phyloP scores from a whole-genome alignment of 768 basidiomycete genomes.

The Austroboletus festivus region DNA sequence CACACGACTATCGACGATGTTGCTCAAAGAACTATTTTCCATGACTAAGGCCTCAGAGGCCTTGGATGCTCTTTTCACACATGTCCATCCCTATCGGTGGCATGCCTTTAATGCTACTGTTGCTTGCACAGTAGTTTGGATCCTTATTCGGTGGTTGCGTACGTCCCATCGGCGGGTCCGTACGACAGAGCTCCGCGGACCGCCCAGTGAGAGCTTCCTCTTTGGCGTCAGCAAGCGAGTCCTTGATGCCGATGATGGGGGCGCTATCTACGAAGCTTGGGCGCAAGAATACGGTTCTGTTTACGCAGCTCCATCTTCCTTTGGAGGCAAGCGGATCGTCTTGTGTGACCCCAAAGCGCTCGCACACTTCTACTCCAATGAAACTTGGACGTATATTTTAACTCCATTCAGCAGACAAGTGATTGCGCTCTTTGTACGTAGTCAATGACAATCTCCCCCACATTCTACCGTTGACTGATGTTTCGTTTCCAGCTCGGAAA shows the following conservation, averaged over 20 bases:
- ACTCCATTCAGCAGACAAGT: constrained; percentile 14
- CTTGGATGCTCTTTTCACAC: not conserved
- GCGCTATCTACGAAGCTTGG: constrained; percentile 13
- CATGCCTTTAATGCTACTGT: not conserved
- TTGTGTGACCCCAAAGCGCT: constrained; percentile 38
- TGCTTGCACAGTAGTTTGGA: not conserved
- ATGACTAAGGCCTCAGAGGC: not conserved
- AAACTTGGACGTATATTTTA: constrained; percentile 37
- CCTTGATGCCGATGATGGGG: not conserved
- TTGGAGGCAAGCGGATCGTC: constrained; percentile 5
- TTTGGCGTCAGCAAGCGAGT: constrained; percentile 7
- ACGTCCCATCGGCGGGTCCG: constrained; percentile 29
- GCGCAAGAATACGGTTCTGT: constrained; percentile 11
- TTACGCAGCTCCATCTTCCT: constrained; percentile 7
- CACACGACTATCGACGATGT: too few relatives aligned
- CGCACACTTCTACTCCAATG: constrained; percentile 2
- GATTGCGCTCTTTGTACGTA: constrained; percentile 9
- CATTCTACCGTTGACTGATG: too few relatives aligned
- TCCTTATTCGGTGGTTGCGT: constrained; percentile 3
- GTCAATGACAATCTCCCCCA: too few relatives aligned
- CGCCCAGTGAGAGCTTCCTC: constrained; percentile 8
- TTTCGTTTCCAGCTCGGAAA: constrained; percentile 22
- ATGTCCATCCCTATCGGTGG: not conserved
- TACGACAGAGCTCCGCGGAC: constrained; percentile 8
- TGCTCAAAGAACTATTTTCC: not conserved